A percentile compares a stretch with the other conserved stretches of the same genome.
Conservation (phyloP, 2,329 filamentous ascomycete genomes). For the Curvularia sp. region DNA sequence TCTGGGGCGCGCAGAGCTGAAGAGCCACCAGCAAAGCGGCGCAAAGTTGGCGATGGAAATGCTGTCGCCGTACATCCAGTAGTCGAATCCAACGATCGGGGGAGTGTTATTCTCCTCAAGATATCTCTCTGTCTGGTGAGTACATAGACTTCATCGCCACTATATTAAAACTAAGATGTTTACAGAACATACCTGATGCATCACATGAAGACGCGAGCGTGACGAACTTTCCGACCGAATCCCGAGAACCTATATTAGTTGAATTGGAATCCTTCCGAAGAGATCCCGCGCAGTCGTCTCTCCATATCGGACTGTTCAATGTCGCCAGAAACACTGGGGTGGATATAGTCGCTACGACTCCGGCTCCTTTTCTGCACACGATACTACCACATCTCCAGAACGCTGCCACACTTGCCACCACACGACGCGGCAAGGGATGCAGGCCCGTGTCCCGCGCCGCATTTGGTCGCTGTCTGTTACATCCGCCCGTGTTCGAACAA, state of each 20-base stretch:
- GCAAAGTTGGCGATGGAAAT: constrained; percentile 30
- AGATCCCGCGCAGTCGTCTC: constrained; percentile 12
- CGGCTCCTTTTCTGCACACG: constrained; percentile 23
- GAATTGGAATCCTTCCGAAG: constrained; percentile 34
- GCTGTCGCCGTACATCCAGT: constrained; percentile 1
- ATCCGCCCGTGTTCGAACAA: constrained; percentile 9
- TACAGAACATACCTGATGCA: constrained; percentile 10
- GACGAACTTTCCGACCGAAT: not conserved
- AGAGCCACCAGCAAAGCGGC: constrained; percentile 37
- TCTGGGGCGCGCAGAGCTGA: constrained; percentile 9
- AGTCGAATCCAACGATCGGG: constrained; percentile 20
- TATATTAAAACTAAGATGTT: constrained; percentile 10
- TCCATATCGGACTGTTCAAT: constrained; percentile 31
- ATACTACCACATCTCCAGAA: constrained; percentile 32
- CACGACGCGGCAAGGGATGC: constrained; percentile 26
- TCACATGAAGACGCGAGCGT: constrained; percentile 6
- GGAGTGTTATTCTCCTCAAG: constrained; percentile 41
- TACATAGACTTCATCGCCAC: not conserved
- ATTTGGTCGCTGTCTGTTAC: constrained; percentile 37
- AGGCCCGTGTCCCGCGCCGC: constrained; percentile 28
- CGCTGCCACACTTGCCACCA: constrained; percentile 29
- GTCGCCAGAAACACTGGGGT: constrained; percentile 19
- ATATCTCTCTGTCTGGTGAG: constrained; percentile 39
- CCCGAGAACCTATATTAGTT: constrained; percentile 21
- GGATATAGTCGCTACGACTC: constrained; percentile 30